Base-by-base conservation (phyloP, 768 basidiomycete species). In the Tulasnella sp. region DNA sequence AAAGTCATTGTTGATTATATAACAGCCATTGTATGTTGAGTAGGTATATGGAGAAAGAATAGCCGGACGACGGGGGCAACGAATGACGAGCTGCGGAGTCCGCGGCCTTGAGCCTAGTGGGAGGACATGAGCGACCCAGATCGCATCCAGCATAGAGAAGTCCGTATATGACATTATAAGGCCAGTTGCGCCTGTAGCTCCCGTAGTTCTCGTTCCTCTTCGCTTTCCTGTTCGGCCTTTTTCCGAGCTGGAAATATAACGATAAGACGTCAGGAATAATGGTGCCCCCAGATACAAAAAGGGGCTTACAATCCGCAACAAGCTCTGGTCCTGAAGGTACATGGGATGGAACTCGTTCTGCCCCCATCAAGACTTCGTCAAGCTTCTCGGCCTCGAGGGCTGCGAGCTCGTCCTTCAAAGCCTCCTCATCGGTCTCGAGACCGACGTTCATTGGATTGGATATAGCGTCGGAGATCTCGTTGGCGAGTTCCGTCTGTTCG, bases 401-500 rank as follows among this genome's bases (percentile, higher is more conserved):
- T 16, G 91, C 92, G 42, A 99, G 86, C 83, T 99, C 93, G 32
- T 87, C 86, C 81, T 88, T 88, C 79, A 99, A 87, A 23, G 91
- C 92, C 73, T 92, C 93, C 82, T 96, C 94, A 84, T 96, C 95
- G 70, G 90, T 78, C 42, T 87, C 86, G 80, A 88, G 83, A 46
- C 89, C 89, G 72, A 86, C 86, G 75, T 87, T 87, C 40, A 87
- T 81, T 35, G 93, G 92, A 82, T 89, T 90, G 69, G 94, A 92
- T 82, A 99, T 94, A 74, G 92, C 89, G 16, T 94, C 92, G 75
- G 92, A 92, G 80, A 99, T 93, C 87, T 99, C 98, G 82, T 92
- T 92, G 75, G 96, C 95, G 80, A 97, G 87, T 74, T 95, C 94
- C 83, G 94, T 91, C 85, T 98, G 96, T 81, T 97, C 96, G 70